Evolutionary conservation across 257 asterid species (phyloP).

Genomic region (Nicotiana paniculata): DNA sequence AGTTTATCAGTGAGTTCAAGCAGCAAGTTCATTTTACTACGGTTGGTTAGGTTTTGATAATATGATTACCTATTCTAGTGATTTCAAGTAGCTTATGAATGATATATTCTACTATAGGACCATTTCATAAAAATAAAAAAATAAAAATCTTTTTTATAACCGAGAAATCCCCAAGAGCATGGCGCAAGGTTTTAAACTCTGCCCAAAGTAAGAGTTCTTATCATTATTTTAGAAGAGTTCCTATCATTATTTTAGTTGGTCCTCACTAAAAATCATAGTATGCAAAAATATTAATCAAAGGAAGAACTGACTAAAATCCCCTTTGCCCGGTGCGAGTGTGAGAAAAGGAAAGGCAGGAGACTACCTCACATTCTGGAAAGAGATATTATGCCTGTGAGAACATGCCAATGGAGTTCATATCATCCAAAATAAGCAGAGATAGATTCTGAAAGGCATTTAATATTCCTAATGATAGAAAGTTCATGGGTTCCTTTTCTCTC

Average conservation of each 20-base stretch:
- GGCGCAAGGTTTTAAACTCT: too few species aligned
- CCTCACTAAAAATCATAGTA: background rate
- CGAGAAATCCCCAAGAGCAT: too few species aligned
- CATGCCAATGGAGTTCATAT: background rate
- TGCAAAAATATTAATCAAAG: background rate
- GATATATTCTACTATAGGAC: background rate
- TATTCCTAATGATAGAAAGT: background rate
- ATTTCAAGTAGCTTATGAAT: background rate
- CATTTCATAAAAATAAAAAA: background rate
- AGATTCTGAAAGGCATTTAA: background rate
- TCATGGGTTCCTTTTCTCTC: slow-evolving; percentile 23
- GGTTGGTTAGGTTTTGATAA: background rate
- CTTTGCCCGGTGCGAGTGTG: background rate
- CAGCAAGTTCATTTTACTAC: background rate
- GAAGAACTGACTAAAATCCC: background rate
- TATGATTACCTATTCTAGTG: background rate
- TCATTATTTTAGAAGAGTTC: background rate
- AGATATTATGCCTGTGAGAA: background rate
- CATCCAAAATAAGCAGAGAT: slow-evolving; percentile 1
- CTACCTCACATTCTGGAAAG: background rate
- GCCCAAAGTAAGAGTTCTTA: background rate
- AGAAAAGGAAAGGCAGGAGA: slow-evolving; percentile 1
- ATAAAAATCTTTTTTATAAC: too few species aligned
- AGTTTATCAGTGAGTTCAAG: background rate
- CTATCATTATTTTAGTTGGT: background rate